Percentiles rank a stretch among this genome's conserved stretches.
Evolutionary conservation across 129 eudicot genomes (phyloP).

Genomic region (Tagetes patula): DNA sequence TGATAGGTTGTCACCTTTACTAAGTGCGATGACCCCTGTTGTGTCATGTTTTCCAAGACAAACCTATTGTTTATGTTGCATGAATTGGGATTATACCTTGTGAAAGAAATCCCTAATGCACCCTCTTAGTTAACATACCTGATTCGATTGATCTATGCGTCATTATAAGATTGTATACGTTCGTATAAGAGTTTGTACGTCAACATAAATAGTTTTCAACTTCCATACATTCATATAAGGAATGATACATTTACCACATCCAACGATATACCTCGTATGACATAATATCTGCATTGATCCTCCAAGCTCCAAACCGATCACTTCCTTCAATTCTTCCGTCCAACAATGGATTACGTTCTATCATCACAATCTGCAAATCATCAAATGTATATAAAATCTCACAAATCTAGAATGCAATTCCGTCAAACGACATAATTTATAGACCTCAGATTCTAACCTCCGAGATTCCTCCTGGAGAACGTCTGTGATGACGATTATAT

Average conservation of each 20-base stretch:
- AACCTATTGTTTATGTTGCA: too few species aligned
- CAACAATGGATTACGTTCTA: slow-evolving; percentile 30
- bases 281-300: slow-evolving; percentile 44
- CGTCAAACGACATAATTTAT: neutral
- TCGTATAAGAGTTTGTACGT: too few species aligned
- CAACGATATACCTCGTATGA: slow-evolving; percentile 37
- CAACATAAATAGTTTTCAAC: too few species aligned
- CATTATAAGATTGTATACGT: too few species aligned
- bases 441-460: slow-evolving; percentile 37
- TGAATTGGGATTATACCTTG: too few species aligned
- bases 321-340: slow-evolving; percentile 35
- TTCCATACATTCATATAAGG: too few species aligned
- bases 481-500: slow-evolving; percentile 28
- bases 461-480: slow-evolving; percentile 38
- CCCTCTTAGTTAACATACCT: too few species aligned
- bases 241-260: neutral
- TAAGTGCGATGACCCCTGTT: too few species aligned
- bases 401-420: slow-evolving; percentile 11
- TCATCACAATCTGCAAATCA: slow-evolving; percentile 36
- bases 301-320: slow-evolving; percentile 45
- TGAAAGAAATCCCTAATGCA: too few species aligned
- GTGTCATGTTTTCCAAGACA: too few species aligned
- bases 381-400: neutral
- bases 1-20: too few species aligned
- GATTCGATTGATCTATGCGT: too few species aligned